Conservation (phyloP, 768 basidiomycete species). For the Hebeloma cylindrosporum region DNA sequence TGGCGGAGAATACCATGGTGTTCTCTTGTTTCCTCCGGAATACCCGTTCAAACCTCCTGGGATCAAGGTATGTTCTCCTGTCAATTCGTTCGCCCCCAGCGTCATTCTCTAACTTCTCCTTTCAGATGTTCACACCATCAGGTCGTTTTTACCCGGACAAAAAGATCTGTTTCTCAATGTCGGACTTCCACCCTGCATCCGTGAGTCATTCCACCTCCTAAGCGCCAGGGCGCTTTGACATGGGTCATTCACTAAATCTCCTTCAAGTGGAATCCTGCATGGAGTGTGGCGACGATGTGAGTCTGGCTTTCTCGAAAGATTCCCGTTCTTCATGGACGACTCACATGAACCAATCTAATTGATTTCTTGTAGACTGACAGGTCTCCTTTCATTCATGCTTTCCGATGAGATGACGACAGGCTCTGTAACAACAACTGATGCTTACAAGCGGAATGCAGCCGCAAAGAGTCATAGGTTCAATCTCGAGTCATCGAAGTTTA, state of each 20-base stretch:
- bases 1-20: conserved; percentile 93
- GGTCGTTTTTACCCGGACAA: conserved; percentile 89
- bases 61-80: conserved; percentile 67
- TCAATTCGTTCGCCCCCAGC: not conserved
- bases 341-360: not conserved
- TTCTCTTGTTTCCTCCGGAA: conserved; percentile 89
- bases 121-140: conserved; percentile 86
- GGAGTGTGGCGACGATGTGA: conserved; percentile 93
- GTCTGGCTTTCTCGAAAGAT: conserved; percentile 29
- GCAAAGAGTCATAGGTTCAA: conserved; percentile 86
- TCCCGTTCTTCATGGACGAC: conserved; percentile 11
- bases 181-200: conserved; percentile 88
- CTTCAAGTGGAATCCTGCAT: conserved; percentile 90
- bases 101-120: conserved; percentile 3
- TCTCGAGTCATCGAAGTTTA: conserved; percentile 72
- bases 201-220: conserved; percentile 44
- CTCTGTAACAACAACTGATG: conserved; percentile 75
- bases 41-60: conserved; percentile 97
- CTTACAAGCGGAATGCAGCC: conserved; percentile 78
- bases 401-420: conserved; percentile 97
- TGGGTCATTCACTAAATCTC: conserved; percentile 3
- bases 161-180: conserved; percentile 99
- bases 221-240: conserved; percentile 3
- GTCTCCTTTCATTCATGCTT: conserved; percentile 92
- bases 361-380: conserved; percentile 69